phyloP scores from a whole-genome alignment of 2,329 filamentous ascomycete species.

The Alternaria brassicicola region DNA sequence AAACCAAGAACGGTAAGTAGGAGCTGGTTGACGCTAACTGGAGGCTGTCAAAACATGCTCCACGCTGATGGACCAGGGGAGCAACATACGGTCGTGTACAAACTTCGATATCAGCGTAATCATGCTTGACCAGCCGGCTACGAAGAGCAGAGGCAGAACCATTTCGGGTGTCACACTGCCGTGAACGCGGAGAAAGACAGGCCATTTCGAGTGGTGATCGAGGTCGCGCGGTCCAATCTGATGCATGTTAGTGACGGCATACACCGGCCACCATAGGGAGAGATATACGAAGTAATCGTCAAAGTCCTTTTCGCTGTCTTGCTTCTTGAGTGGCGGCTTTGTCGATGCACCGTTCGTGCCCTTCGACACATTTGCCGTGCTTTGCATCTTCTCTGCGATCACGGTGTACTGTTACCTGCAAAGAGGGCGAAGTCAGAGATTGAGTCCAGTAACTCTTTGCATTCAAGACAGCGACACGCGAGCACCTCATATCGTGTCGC shows the following conservation, averaged over 20 bases:
- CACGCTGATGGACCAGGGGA: background rate
- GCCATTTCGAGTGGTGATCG: constrained; percentile 76
- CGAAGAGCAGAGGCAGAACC: constrained; percentile 69
- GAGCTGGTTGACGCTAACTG: constrained; percentile 65
- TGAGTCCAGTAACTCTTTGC: background rate
- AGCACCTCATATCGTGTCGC: background rate
- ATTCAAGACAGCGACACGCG: background rate
- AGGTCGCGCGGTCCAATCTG: constrained; percentile 69
- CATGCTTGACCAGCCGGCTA: constrained; percentile 69
- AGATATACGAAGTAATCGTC: constrained; percentile 46
- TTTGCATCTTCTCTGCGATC: constrained; percentile 25
- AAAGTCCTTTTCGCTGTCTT: constrained; percentile 45
- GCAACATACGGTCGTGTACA: constrained; percentile 43
- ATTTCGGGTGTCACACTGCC: constrained; percentile 76
- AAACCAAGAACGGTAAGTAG: constrained; percentile 80
- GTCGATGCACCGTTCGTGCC: constrained; percentile 2
- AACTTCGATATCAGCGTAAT: constrained; percentile 61
- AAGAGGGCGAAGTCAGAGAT: background rate
- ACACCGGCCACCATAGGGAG: no score
- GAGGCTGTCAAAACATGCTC: constrained; percentile 16
- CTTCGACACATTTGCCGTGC: constrained; percentile 23
- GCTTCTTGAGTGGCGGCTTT: constrained; percentile 24
- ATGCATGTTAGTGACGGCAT: constrained; percentile 9
- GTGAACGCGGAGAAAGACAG: constrained; percentile 74
- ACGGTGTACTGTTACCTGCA: background rate